Conservation (phyloP, 306 rosid genomes). For the Fragaria vesca region DNA sequence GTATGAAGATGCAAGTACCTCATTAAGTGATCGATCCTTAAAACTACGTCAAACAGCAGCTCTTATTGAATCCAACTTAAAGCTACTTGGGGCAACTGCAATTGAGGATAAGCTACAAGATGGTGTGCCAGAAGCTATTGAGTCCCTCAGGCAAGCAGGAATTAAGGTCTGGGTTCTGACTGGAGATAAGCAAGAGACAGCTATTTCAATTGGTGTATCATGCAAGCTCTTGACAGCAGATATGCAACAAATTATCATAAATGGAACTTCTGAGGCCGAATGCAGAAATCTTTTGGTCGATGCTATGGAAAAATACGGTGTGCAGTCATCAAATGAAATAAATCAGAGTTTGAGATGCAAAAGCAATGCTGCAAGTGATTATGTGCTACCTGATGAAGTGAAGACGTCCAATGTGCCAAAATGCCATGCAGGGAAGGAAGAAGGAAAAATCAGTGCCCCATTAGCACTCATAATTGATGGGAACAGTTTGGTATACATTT, state of each 20-base stretch:
- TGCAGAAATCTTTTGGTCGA: conserved; percentile 70
- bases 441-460: conserved; percentile 38
- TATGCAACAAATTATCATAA: conserved; percentile 76
- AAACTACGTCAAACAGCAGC: conserved; percentile 80
- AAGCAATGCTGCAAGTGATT: conserved; percentile 35
- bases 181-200: conserved; percentile 99
- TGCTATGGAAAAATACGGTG: conserved; percentile 62
- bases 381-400: conserved; percentile 36
- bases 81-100: conserved; percentile 87
- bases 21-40: conserved; percentile 68
- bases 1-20: conserved; percentile 93
- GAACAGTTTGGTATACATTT: conserved; percentile 89
- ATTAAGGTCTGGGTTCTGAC: conserved; percentile 99
- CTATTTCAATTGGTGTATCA: conserved; percentile 89
- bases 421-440: conserved; percentile 54
- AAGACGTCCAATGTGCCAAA: conserved; percentile 43
- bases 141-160: conserved; percentile 91
- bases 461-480: conserved; percentile 94
- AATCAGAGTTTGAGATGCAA: conserved; percentile 32
- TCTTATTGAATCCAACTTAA: conserved; percentile 69
- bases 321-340: conserved; percentile 39
- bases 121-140: conserved; percentile 96
- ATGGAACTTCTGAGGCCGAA: conserved; percentile 71
- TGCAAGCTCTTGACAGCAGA: conserved; percentile 80
- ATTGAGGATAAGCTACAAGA: conserved; percentile 98